phyloP scores from a whole-genome alignment of 306 rosid genomes.

The Cucurbita argyrosperma region DNA sequence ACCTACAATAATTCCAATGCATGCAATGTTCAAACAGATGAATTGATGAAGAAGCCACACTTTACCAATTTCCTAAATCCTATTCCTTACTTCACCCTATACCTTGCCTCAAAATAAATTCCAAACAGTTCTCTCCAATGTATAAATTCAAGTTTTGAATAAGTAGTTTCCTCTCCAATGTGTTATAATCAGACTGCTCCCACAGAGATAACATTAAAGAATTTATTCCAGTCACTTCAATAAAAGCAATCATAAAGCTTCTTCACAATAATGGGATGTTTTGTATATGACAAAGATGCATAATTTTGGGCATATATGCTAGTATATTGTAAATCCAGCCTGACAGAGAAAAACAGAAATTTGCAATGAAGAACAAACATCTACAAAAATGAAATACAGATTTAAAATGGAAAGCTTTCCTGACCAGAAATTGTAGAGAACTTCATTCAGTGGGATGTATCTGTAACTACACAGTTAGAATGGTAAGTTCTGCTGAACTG shows the following conservation, averaged over 20 bases:
- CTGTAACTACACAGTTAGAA: background rate
- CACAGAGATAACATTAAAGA: background rate
- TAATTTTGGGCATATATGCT: background rate
- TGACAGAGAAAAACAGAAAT: background rate
- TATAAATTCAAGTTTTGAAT: background rate
- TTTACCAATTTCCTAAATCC: background rate
- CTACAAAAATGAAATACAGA: background rate
- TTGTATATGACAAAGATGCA: background rate
- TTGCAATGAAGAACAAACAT: background rate
- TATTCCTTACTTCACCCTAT: background rate
- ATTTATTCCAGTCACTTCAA: background rate
- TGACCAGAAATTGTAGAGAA: background rate
- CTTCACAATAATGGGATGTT: background rate
- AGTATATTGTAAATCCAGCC: background rate
- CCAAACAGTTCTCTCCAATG: background rate
- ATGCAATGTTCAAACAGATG: background rate
- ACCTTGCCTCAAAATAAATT: background rate
- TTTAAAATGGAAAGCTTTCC: background rate
- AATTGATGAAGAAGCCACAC: background rate
- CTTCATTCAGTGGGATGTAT: constrained; percentile 41
- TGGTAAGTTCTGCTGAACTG: background rate
- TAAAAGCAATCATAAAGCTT: background rate
- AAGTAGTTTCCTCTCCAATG: background rate
- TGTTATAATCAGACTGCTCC: background rate
- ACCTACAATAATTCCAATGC: background rate